A percentile compares a stretch with the other conserved stretches of the same genome.
These are phyloP conservation scores for Coemansia brasiliensis DNA, from an alignment of 192 early-diverging fungal species.

Conservation along the genomic window DNA sequence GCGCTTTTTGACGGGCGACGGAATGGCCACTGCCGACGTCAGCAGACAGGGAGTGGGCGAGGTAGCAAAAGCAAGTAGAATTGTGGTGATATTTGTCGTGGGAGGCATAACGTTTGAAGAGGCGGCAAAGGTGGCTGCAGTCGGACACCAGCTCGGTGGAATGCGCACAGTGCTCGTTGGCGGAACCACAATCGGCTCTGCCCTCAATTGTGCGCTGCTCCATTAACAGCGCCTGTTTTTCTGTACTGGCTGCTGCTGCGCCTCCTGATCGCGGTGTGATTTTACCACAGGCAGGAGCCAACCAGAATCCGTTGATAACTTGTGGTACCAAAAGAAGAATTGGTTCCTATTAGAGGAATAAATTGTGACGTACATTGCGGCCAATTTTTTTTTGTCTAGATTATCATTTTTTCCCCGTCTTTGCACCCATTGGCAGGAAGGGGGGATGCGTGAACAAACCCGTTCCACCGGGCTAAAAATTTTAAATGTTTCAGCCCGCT, in stretches of 20 bases:
- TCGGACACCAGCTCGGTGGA: constrained; percentile 24
- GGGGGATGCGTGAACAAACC: neutral
- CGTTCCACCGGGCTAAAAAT: constrained; percentile 12
- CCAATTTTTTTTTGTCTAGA: constrained; percentile 3
- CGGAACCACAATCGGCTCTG: constrained; percentile 20
- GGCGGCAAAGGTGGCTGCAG: constrained; percentile 24
- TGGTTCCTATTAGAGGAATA: neutral
- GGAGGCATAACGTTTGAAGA: constrained; percentile 50
- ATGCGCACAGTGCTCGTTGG: constrained; percentile 31
- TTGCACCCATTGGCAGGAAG: constrained; percentile 2
- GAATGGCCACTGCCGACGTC: neutral
- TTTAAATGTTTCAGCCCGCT: constrained; percentile 7
- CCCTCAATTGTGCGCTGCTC: constrained; percentile 2
- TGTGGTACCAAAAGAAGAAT: constrained; percentile 2
- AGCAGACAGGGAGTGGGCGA: constrained; percentile 21
- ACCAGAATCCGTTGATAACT: constrained; percentile 6
- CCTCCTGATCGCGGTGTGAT: neutral
- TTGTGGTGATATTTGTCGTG: constrained; percentile 38
- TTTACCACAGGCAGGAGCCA: constrained; percentile 7
- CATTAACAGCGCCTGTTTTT: neutral
- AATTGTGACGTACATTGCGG: constrained; percentile 7
- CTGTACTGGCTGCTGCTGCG: no score
- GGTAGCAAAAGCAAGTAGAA: constrained; percentile 18
- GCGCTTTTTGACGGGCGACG: constrained; percentile 34
- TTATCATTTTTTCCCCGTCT: constrained; percentile 5